Evolutionary conservation across 78 protist species (phyloP).

Genomic region (Diacronema lutheri): DNA sequence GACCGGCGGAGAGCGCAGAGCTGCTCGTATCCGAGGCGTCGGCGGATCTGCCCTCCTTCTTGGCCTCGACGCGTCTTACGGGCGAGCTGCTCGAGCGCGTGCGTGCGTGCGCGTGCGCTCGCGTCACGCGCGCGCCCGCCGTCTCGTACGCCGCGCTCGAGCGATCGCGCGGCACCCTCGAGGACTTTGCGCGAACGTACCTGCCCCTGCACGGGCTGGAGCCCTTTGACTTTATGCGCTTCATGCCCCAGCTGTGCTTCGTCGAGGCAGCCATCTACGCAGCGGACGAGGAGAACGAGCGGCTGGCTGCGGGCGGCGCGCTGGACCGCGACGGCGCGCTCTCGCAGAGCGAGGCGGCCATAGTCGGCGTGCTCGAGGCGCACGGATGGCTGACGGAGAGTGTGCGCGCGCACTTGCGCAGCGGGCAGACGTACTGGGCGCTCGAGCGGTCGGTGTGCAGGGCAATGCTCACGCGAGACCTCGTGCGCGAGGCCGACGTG

Average conservation of each 20-base stretch:
- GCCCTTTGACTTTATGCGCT: not conserved
- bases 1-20: too few species aligned
- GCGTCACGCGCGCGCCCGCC: not conserved
- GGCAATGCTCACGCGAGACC: too few species aligned
- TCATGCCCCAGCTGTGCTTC: not conserved
- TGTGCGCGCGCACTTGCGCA: not conserved
- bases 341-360: not conserved
- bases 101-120: too few species aligned
- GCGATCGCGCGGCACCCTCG: not conserved
- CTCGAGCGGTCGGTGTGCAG: not conserved
- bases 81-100: too few species aligned
- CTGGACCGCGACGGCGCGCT: not conserved
- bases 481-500: not conserved
- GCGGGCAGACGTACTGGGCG: not conserved
- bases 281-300: not conserved
- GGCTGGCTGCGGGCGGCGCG: not conserved
- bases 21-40: too few species aligned
- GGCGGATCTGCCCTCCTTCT: too few species aligned
- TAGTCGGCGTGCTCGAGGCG: not conserved
- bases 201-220: not conserved
- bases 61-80: too few species aligned
- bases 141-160: not conserved
- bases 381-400: not conserved
- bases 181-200: not conserved
- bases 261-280: slow-evolving; percentile 2